phyloP scores from a whole-genome alignment of 495 filamentous ascomycete species.

The Immersiella caudata region DNA sequence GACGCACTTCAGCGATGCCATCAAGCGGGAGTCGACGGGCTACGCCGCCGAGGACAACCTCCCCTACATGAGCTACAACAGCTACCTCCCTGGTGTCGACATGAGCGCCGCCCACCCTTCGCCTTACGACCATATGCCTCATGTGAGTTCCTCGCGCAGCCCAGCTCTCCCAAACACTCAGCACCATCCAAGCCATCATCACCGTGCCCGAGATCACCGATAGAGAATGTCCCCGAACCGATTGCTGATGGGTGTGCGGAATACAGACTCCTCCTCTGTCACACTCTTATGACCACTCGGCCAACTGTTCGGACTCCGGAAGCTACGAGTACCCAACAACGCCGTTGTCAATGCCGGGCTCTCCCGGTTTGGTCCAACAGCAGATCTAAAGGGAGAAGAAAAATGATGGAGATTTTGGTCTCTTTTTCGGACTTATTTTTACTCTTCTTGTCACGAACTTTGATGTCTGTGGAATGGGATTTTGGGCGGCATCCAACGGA shows the following conservation, averaged over 20 bases:
- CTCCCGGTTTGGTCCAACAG: slow-evolving; percentile 54
- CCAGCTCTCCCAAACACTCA: slow-evolving; percentile 29
- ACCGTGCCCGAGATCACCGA: slow-evolving; percentile 38
- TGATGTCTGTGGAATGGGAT: not conserved
- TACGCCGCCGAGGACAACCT: slow-evolving; percentile 63
- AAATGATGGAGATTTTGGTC: not conserved
- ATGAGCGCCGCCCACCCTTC: slow-evolving; percentile 56
- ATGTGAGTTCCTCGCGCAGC: slow-evolving; percentile 62
- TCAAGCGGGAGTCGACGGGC: slow-evolving; percentile 59
- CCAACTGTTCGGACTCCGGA: slow-evolving; percentile 60
- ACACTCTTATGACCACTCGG: slow-evolving; percentile 77
- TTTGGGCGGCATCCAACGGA: slow-evolving; percentile 1
- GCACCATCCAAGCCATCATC: slow-evolving; percentile 27
- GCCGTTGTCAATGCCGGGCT: slow-evolving; percentile 68
- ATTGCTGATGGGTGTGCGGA: slow-evolving; percentile 49
- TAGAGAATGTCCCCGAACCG: slow-evolving; percentile 27
- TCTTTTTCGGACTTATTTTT: not conserved
- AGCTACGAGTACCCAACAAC: slow-evolving; percentile 64
- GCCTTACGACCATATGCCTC: slow-evolving; percentile 66
- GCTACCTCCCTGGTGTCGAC: slow-evolving; percentile 74
- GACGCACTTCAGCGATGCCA: slow-evolving; percentile 61
- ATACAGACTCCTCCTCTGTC: slow-evolving; percentile 82
- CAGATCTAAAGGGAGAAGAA: slow-evolving; percentile 21
- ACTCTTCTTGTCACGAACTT: slow-evolving; percentile 4
- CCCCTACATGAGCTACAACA: slow-evolving; percentile 76